Evolutionary conservation across 768 basidiomycete species (phyloP), one percentile per base, ranked within the genome.

Genomic region (Serpula lacrymans): DNA sequence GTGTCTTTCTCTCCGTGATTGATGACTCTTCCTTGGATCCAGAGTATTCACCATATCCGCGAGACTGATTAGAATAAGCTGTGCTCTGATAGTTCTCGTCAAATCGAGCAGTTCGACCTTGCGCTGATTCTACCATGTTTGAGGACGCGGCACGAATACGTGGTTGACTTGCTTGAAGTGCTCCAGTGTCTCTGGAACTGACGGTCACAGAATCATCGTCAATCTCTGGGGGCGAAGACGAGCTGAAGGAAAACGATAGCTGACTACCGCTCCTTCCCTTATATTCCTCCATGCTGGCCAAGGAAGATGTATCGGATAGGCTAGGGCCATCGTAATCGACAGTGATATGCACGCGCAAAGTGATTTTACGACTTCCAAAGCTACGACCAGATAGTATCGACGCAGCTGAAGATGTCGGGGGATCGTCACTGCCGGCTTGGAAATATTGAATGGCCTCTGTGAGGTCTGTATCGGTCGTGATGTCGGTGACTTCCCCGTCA

Each of bases 261-360:
- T 75, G 75, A 51, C 82, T 82, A 41, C 68, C 72, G 49, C 82
- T 84, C 31, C 73, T 67, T 33, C 69, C 68, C 47, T 63, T 67
- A 64, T 80, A 82, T 49, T 89, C 85, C 30, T 94, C 87, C 55
- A 84, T 53, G 57, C 88, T 90, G 16, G 75, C 77, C 13, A 94
- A 64, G 7, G 90, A 93, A 8, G 80, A 81, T 2, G 91, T 88
- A 50, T 96, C 94, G 7, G 89, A 92, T 42, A 96, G 70, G 62
- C 85, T 88, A 11, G 86, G 90, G 0, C 90, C 90, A 58, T 96
- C 93, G 51, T 91, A 94, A 46, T 94, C 92, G 46, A 94, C 80
- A 7, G 71, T 70, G 29, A 97, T 81, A 32, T 82, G 72, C 25
- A 96, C 78, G 7, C 77, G 73, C 12, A 96, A 64, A 1, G 84